Base-by-base conservation (phyloP, 1,284 basidiomycete genomes). In the Trichosporon sp. region DNA sequence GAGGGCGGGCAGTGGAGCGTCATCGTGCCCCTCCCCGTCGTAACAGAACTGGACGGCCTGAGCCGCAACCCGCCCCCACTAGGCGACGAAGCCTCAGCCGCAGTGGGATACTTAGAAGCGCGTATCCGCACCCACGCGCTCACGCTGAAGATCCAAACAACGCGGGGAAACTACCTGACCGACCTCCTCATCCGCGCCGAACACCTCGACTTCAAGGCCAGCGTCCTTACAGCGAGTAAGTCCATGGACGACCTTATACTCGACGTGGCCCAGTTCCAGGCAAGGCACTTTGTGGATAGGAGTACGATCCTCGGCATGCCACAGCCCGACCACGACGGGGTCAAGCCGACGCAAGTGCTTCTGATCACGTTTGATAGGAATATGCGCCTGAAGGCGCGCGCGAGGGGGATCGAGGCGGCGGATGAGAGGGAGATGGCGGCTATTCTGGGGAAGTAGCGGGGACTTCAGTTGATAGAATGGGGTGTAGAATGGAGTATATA, bases 171-270 rank as follows among this genome's bases (percentile, higher is more conserved):
- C 78, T 98, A 97, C 77, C 84, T 99, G 2, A 84, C 86, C 2
- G 90, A 89, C 59, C 84, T 99, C 34, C 88, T 82, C 70, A 87
- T 98, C 44, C 87, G 94, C 13, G 88, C 86, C 1, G 95, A 99
- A 78, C 86, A 90, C 65, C 86, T 95, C 68, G 88, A 92, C 67
- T 92, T 94, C 63, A 62, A 59, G 31, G 58, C 29, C 62, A 21
- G 19, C 59, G 13, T 29, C 16, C 49, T 16, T 13, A 54, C 29
- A 25, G 49, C 27, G 27, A 60, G 36, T 59, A 84, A 89, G 33
- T 92, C 86, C 66, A 93, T 97, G 88, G 95, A 99, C 77, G 95
- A 98, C 75, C 84, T 96, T 59, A 97, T 98, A 67, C 84, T 99
- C 46, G 88, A 90, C 71, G 90, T 93, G 21, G 91, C 92, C 10